Evolutionary conservation across 225 moss, liverwort and hornwort genomes (phyloP), one percentile per base, ranked within the genome.

Genomic region (Pleurozium schreberi): DNA sequence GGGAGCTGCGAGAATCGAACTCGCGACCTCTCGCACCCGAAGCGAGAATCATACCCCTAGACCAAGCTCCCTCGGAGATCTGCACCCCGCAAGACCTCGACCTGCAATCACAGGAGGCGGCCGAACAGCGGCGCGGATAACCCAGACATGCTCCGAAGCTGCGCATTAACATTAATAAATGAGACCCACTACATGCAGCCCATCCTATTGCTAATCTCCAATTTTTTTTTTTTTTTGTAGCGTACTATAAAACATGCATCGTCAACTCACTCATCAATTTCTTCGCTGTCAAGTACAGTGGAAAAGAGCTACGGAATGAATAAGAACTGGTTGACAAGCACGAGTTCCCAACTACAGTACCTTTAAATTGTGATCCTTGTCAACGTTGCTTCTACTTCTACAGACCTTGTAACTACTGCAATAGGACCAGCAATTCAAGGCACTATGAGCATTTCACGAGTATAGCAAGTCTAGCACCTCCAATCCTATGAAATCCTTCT

Each of bases 91-190:
- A n/a, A n/a, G n/a, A n/a, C n/a, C n/a, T n/a, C n/a, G n/a, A n/a
- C n/a, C n/a, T n/a, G n/a, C n/a, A n/a, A n/a, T n/a, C n/a, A n/a
- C n/a, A n/a, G n/a, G n/a, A n/a, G n/a, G n/a, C n/a, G n/a, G n/a
- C 15, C 9, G 0, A n/a, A 7, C 7, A 11, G 57, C n/a, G 17
- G 10, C 25, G 38, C 26, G 27, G 2, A 17, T 17, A 1, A 4
- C 11, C 25, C 26, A 11, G 7, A 27, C 18, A n/a, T 79, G 79
- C 1, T 0, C 2, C 3, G 2, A 0, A 0, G 0, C 2, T 0
- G 26, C 3, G 55, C 10, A 57, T 57, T 18, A 5, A 3, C 26
- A 6, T 0, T 11, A 1, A 57, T 79, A 79, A 79, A 79, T 27
- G 0, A 11, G 7, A 18, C n/a, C n/a, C n/a, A n/a, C n/a, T n/a